Evolutionary conservation across 2,329 filamentous ascomycete genomes (phyloP).

Genomic region (Penicillium brevicompactum): DNA sequence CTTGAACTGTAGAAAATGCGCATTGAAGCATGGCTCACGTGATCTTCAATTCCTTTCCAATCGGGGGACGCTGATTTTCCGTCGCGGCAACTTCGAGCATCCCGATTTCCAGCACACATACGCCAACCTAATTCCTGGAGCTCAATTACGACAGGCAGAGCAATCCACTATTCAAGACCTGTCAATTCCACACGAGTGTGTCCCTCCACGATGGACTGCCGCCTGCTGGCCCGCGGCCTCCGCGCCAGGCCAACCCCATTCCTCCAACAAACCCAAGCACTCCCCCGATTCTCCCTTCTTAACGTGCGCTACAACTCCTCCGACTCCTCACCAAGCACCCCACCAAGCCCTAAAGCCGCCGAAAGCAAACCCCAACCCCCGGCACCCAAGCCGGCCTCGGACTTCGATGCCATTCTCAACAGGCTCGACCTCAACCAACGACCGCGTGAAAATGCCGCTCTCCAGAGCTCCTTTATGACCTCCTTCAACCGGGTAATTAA

Average conservation of each 20-base stretch:
- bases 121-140: constrained; percentile 2
- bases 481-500: constrained; percentile 25
- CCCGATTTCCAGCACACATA: constrained; percentile 1
- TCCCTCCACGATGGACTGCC: constrained; percentile 33
- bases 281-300: constrained; percentile 16
- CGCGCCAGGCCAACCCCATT: constrained; percentile 33
- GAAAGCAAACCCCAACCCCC: neutral
- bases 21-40: constrained; percentile 16
- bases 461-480: constrained; percentile 14
- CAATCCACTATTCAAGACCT: constrained; percentile 2
- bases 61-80: constrained; percentile 19
- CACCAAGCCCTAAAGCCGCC: constrained; percentile 3
- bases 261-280: constrained; percentile 23
- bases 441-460: constrained; percentile 1
- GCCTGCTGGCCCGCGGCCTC: constrained; percentile 34
- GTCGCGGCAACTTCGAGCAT: constrained; percentile 9
- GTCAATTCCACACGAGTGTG: neutral
- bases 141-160: neutral
- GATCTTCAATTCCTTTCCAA: constrained; percentile 28
- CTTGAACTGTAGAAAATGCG: neutral
- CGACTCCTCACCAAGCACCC: constrained; percentile 9
- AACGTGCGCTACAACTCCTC: constrained; percentile 29
- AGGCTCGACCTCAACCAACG: constrained; percentile 10
- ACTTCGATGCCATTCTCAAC: constrained; percentile 36
- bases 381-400: constrained; percentile 15